phyloP scores from a whole-genome alignment of 106 monocot species.

The Apostasia shenzhenica region DNA sequence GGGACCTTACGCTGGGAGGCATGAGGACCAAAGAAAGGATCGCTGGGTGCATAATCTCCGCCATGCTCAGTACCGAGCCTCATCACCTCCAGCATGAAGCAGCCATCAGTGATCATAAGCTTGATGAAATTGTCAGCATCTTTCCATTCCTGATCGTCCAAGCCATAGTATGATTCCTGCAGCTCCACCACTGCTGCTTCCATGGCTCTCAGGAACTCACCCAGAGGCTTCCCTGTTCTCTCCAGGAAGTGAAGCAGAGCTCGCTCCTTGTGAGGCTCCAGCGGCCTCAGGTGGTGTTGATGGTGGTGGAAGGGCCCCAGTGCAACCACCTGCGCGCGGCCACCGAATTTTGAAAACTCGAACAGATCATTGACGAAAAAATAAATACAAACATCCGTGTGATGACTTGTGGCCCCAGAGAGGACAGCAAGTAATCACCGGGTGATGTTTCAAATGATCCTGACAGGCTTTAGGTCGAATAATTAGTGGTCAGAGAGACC shows the following conservation, averaged over 20 bases:
- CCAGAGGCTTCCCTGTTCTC: constrained; percentile 4
- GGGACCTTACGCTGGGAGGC: constrained; percentile 32
- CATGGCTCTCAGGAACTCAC: constrained; percentile 6
- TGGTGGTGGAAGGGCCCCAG: constrained; percentile 17
- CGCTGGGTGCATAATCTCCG: constrained; percentile 27
- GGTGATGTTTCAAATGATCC: too few relatives aligned
- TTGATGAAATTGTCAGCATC: constrained; percentile 5
- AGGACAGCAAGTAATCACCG: too few relatives aligned
- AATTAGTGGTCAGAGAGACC: too few relatives aligned
- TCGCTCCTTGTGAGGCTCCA: constrained; percentile 24
- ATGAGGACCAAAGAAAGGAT: constrained; percentile 52
- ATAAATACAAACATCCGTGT: too few relatives aligned
- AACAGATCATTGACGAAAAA: too few relatives aligned
- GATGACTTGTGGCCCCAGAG: too few relatives aligned
- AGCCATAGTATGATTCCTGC: constrained; percentile 12
- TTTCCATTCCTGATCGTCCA: constrained; percentile 5
- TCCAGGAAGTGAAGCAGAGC: constrained; percentile 24
- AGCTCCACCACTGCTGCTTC: constrained; percentile 12
- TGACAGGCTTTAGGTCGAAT: too few relatives aligned
- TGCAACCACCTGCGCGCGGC: background rate
- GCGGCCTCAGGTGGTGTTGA: constrained; percentile 16
- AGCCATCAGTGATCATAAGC: constrained; percentile 22
- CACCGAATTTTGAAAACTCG: too few relatives aligned
- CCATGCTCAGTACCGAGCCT: background rate
- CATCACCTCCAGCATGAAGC: constrained; percentile 33